These are phyloP conservation scores for Trametes gibbosa DNA, from an alignment of 768 basidiomycete species.

Conservation along the genomic window DNA sequence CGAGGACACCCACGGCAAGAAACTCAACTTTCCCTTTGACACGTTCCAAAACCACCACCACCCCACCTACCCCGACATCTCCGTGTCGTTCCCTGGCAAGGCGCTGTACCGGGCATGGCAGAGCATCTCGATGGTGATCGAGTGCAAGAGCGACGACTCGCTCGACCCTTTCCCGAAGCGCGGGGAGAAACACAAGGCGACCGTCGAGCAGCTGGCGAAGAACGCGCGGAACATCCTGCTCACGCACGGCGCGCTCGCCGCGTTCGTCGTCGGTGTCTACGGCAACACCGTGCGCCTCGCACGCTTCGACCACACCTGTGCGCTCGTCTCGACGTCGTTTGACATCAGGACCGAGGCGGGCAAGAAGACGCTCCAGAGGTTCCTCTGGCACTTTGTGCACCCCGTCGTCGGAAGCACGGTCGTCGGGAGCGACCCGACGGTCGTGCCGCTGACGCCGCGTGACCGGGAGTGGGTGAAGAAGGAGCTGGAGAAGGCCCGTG, in stretches of 20 bases:
- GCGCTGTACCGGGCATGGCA: neutral
- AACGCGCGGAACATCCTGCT: constrained; percentile 14
- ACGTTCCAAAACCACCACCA: constrained; percentile 4
- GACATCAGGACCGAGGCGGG: neutral
- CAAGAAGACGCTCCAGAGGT: neutral
- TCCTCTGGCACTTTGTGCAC: constrained; percentile 17
- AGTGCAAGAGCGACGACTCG: neutral
- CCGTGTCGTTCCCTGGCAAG: constrained; percentile 1
- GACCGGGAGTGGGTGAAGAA: neutral
- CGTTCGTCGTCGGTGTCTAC: constrained; percentile 16
- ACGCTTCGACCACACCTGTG: constrained; percentile 18
- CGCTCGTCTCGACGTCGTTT: constrained; percentile 3
- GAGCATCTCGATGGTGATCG: constrained; percentile 9
- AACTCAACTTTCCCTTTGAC: neutral
- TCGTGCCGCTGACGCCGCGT: neutral
- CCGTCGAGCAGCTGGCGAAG: constrained; percentile 10
- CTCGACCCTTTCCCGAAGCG: neutral
- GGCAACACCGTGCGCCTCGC: constrained; percentile 6
- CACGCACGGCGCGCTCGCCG: constrained; percentile 5
- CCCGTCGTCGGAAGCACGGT: neutral
- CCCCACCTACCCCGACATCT: constrained; percentile 1
- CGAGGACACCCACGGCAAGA: neutral
- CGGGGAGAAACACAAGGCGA: neutral
- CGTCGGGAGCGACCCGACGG: constrained; percentile 1
- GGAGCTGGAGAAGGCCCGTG: neutral